These are phyloP conservation scores for Chaetomiaceae sp. DNA, from an alignment of 2,329 filamentous ascomycete species.

Conservation along the genomic window DNA sequence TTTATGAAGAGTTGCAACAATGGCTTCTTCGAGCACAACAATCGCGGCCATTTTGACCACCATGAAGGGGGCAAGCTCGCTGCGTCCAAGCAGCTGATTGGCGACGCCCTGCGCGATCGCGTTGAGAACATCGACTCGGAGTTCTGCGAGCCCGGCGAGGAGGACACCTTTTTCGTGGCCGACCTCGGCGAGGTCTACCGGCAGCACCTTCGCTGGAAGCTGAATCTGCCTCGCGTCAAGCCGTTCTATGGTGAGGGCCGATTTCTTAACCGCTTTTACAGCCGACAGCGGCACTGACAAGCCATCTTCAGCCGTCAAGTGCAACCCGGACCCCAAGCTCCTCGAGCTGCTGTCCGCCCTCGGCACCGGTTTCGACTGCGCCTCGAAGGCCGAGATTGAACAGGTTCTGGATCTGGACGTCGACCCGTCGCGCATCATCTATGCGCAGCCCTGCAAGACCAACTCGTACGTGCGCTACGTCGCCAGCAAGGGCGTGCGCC, in stretches of 20 bases:
- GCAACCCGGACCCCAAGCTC: constrained; percentile 89
- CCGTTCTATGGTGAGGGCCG: constrained; percentile 75
- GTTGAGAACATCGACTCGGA: constrained; percentile 81
- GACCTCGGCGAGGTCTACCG: constrained; percentile 98
- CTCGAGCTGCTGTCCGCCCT: constrained; percentile 80
- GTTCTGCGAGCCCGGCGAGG: constrained; percentile 81
- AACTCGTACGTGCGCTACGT: constrained; percentile 95
- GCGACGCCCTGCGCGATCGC: constrained; percentile 77
- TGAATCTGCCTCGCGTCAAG: constrained; percentile 83
- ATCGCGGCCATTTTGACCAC: constrained; percentile 30
- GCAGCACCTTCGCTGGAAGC: constrained; percentile 97
- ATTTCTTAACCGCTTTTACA: constrained; percentile 28
- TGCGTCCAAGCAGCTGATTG: constrained; percentile 71
- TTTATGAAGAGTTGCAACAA: constrained; percentile 37
- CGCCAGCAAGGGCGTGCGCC: constrained; percentile 74
- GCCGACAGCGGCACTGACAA: not conserved
- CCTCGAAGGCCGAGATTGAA: constrained; percentile 96
- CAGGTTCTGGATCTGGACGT: constrained; percentile 78
- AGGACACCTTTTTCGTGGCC: constrained; percentile 97
- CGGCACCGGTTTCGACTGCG: constrained; percentile 95
- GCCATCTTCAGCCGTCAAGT: constrained; percentile 73
- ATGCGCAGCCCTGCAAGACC: constrained; percentile 98
- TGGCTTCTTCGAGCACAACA: constrained; percentile 31
- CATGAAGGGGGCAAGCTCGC: constrained; percentile 35
- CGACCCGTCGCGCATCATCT: constrained; percentile 88